Evolutionary conservation across 177 flowering plant genomes (phyloP).

Genomic region (Tripterygium wilfordii): DNA sequence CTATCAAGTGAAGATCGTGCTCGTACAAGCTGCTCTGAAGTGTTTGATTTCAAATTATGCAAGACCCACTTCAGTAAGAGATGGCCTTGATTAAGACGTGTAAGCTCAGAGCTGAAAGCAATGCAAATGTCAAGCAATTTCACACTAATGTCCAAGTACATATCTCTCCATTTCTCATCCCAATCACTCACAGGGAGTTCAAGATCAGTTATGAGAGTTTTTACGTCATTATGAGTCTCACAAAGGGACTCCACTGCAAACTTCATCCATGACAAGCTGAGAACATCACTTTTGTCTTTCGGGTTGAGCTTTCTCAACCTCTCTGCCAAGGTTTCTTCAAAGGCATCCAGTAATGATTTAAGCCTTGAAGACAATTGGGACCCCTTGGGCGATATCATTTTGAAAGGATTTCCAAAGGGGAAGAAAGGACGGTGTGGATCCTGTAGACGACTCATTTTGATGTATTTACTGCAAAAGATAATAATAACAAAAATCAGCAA

Average conservation of each 20-base stretch:
- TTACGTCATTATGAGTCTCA: conserved; percentile 67
- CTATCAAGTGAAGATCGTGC: conserved; percentile 55
- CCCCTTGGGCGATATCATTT: conserved; percentile 61
- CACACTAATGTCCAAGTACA: conserved; percentile 77
- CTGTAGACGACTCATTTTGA: conserved; percentile 77
- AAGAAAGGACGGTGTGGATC: conserved; percentile 70
- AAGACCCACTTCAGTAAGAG: conserved; percentile 58
- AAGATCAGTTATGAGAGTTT: conserved; percentile 62
- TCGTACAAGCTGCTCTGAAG: conserved; percentile 29
- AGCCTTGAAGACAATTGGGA: conserved; percentile 45
- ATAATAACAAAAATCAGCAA: conserved; percentile 82
- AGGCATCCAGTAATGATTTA: conserved; percentile 36
- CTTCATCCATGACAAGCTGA: conserved; percentile 84
- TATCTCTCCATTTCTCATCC: conserved; percentile 94
- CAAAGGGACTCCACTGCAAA: conserved; percentile 60
- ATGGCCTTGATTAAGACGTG: conserved; percentile 71
- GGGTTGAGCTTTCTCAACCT: conserved; percentile 55
- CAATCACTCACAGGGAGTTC: conserved; percentile 78
- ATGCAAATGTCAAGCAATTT: conserved; percentile 83
- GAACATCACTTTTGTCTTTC: conserved; percentile 36
- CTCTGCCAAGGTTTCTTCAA: conserved; percentile 57
- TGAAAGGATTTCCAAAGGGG: conserved; percentile 80
- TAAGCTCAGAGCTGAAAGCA: conserved; percentile 75
- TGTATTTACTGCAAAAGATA: conserved; percentile 31
- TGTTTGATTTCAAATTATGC: conserved; percentile 36